Evolutionary conservation across 345 rosid species (phyloP), one percentile per base, ranked within the genome.

Genomic region (Trapa bicornis): DNA sequence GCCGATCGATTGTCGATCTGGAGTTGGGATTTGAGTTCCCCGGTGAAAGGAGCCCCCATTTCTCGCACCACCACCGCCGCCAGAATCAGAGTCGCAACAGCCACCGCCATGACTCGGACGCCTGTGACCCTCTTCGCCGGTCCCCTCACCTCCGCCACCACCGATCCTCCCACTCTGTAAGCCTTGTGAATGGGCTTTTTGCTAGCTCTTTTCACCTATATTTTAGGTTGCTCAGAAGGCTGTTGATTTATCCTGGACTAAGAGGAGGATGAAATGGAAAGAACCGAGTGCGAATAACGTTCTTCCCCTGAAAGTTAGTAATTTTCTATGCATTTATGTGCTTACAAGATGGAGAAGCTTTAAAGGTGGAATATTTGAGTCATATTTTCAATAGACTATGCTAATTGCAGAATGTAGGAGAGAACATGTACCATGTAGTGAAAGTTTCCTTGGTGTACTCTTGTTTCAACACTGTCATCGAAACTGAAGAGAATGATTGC

Each of bases 101-200:
- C 47, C 82, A 82, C 32, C 86, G 87, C 38, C 85, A 77, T 68
- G 92, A 84, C 72, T 69, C 78, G 70, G 89, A 84, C 66, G 89
- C 73, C 69, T 80, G 75, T 67, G 88, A 87, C 75, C 71, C 81
- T 64, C 73, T 78, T 73, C 91, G 89, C 11, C 76, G 91, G n/a
- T 75, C 80, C 2, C 65, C 82, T 0, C 89, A 80, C 60, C 70
- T 50, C 64, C 89, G 92, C 4, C 89, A 76, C 43, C 60, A 72
- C 52, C 84, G 88, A 9, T 65, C 76, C 50, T 66, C 77, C 12
- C 72, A 36, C 35, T 56, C 78, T 50, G 98, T 88, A 79, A 80
- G 84, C 68, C 52, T 33, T 22, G 14, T n/a, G 48, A 45, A 1
- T 45, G 11, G 11, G 48, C 11, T 7, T 13, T 11, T 45, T 45